phyloP scores from a whole-genome alignment of 768 basidiomycete genomes.

The Kwoniella newhampshirensis region DNA sequence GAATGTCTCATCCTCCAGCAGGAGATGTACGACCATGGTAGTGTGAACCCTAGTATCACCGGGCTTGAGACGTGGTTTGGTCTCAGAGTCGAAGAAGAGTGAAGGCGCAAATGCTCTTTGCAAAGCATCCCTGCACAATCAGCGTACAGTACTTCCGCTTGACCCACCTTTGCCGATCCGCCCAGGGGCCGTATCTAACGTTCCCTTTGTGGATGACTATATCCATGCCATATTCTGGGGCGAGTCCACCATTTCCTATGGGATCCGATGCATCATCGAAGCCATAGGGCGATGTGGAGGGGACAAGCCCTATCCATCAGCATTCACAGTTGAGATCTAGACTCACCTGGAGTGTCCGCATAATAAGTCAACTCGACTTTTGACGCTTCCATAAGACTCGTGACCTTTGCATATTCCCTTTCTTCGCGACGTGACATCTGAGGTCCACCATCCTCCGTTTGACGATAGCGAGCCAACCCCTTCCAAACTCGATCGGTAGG shows the following conservation, averaged over 20 bases:
- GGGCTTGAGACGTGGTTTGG: constrained; percentile 61
- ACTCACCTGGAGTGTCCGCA: constrained; percentile 72
- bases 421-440: constrained; percentile 31
- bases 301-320: constrained; percentile 29
- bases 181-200: constrained; percentile 91
- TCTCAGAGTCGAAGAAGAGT: constrained; percentile 65
- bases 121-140: constrained; percentile 63
- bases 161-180: constrained; percentile 80
- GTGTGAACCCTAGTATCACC: constrained; percentile 85
- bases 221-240: constrained; percentile 93
- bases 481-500: constrained; percentile 52
- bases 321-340: not conserved
- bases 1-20: constrained; percentile 72
- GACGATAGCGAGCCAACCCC: constrained; percentile 55
- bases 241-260: constrained; percentile 79
- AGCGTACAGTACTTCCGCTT: not conserved
- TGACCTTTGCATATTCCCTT: constrained; percentile 81
- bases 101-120: constrained; percentile 82
- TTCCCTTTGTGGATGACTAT: constrained; percentile 72
- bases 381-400: constrained; percentile 75
- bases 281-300: constrained; percentile 16
- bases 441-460: constrained; percentile 12
- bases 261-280: constrained; percentile 56
- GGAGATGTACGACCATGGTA: constrained; percentile 73
- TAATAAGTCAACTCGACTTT: constrained; percentile 80